These are phyloP conservation scores for Rhodotorula kratochvilovae DNA, from an alignment of 768 basidiomycete genomes.

Conservation along the genomic window DNA sequence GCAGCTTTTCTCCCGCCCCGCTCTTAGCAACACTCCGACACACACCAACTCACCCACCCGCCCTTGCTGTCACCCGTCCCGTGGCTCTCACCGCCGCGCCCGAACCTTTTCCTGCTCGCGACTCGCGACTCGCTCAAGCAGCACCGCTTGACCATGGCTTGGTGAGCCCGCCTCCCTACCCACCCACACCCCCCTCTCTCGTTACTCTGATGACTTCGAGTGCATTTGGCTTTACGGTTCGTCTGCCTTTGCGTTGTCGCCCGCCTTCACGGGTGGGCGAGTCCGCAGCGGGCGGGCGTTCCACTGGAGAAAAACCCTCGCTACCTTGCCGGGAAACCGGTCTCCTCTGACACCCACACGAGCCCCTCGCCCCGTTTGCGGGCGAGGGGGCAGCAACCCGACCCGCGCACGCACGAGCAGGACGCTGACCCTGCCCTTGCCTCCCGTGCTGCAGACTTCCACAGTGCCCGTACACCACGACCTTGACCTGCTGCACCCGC, in stretches of 20 bases:
- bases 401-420: too few relatives aligned
- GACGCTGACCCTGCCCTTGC: neutral
- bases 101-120: neutral
- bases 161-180: neutral
- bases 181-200: neutral
- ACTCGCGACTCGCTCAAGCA: neutral
- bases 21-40: neutral
- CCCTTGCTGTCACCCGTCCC: neutral
- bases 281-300: neutral
- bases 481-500: neutral
- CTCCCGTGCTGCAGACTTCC: neutral
- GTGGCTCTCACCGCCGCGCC: neutral
- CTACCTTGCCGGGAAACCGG: constrained; percentile 17
- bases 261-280: neutral
- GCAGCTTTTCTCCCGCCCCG: neutral
- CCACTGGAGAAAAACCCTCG: constrained; percentile 17
- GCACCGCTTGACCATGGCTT: neutral
- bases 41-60: neutral
- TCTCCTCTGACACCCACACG: neutral
- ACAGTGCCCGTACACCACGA: neutral
- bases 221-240: constrained; percentile 9
- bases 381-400: neutral
- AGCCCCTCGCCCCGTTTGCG: neutral
- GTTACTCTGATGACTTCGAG: constrained; percentile 12
- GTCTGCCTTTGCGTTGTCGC: neutral